Evolutionary conservation across 2,329 filamentous ascomycete species (phyloP).

Genomic region (Aureobasidium pullulans): DNA sequence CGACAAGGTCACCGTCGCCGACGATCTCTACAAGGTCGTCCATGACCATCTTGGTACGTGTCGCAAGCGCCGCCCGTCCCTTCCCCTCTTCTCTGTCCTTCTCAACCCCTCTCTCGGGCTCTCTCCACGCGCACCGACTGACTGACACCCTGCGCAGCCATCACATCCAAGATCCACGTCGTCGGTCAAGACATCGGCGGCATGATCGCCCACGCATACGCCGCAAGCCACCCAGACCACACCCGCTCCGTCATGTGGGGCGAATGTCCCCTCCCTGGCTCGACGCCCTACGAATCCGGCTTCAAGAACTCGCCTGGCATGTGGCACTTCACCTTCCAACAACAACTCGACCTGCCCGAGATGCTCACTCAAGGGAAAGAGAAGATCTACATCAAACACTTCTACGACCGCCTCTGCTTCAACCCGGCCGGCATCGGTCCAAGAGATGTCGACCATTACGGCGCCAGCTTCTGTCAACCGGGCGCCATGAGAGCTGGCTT

Average conservation of each 20-base stretch:
- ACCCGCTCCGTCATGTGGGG: conserved; percentile 35
- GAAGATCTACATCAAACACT: conserved; percentile 37
- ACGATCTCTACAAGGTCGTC: conserved; percentile 31
- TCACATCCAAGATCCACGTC: conserved; percentile 33
- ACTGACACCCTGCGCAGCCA: background rate
- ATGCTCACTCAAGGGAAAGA: conserved; percentile 35
- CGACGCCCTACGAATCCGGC: conserved; percentile 24
- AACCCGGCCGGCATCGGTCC: conserved; percentile 31
- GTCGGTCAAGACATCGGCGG: conserved; percentile 44
- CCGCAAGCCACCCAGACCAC: conserved; percentile 28
- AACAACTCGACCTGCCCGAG: conserved; percentile 33
- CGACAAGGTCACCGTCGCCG: conserved; percentile 35
- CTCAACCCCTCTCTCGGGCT: no score
- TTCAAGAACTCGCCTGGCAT: conserved; percentile 21
- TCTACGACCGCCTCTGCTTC: conserved; percentile 33
- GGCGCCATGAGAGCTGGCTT: conserved; percentile 30
- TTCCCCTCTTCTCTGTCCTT: no score
- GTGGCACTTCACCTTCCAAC: conserved; percentile 39
- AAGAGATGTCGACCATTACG: conserved; percentile 34
- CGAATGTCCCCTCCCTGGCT: conserved; percentile 37
- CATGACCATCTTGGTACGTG: conserved; percentile 26
- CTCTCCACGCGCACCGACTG: background rate
- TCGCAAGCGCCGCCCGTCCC: background rate
- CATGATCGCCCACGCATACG: conserved; percentile 40
- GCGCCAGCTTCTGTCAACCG: conserved; percentile 26